Evolutionary conservation across 306 rosid species (phyloP), one percentile per base, ranked within the genome.

Genomic region (Chamaecrista fasciculata): DNA sequence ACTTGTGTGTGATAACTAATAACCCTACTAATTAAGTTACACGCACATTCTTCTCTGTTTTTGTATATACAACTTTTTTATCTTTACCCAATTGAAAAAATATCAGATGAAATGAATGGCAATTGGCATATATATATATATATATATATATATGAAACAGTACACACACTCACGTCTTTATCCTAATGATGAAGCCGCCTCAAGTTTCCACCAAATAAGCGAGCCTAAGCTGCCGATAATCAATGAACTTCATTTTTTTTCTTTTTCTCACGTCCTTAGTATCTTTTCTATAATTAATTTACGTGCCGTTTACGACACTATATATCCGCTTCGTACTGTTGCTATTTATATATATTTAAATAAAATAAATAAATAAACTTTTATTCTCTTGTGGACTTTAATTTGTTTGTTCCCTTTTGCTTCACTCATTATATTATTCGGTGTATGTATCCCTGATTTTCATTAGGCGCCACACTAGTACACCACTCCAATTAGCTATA

Each of bases 251-350:
- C 44, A 67, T 18, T 85, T 51, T 75, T 75, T 76, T 44, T 33
- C 6, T 33, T 3, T 33, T 44, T 33, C 6, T 33, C 6, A 4
- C 36, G 4, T 33, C 36, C 2, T 33, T 2, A 4, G 0, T 61
- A 49, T 33, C 36, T 33, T 47, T 25, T 25, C 10, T 24, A 66
- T 64, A 48, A 81, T 67, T 64, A 48, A 81, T 67, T 79, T 79
- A 73, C 86, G 88, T 87, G 86, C 68, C 85, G 76, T 77, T 75
- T 46, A 87, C 94, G 90, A 79, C 85, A 83, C 80, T 71, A 33
- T 2, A 33, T 33, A 48, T 21, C 23, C 2, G 18, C 29, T 37
- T 7, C 0, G 18, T 34, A 39, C 67, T 44, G 46, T 66, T 4
- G 2, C 6, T 0, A 3, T 33, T 29, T 29, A 2, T 29, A 29